Conservation (phyloP, 352 stramenopile species). For the Globisporangium echinulatum region DNA sequence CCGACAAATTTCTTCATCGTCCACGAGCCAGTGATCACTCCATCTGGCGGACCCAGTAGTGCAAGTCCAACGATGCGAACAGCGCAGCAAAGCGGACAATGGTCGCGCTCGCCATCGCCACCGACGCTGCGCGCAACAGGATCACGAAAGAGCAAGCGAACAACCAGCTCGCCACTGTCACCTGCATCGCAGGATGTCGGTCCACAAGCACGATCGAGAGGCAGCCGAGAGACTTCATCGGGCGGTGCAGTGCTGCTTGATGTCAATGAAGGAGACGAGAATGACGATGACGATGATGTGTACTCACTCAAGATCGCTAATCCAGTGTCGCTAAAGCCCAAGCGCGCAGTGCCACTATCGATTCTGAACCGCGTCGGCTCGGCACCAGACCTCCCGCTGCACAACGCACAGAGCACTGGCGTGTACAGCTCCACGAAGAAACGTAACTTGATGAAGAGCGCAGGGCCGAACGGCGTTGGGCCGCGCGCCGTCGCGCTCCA, state of each 20-base stretch:
- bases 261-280: not conserved
- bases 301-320: too few relatives aligned
- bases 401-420: slow-evolving; percentile 35
- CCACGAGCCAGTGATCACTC: slow-evolving; percentile 38
- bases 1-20: slow-evolving; percentile 63
- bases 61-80: not conserved
- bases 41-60: slow-evolving; percentile 16
- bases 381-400: slow-evolving; percentile 48
- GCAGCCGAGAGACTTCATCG: not conserved
- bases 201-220: not conserved
- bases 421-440: slow-evolving; percentile 75
- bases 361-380: slow-evolving; percentile 60
- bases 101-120: not conserved
- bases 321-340: not conserved
- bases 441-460: slow-evolving; percentile 23
- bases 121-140: not conserved
- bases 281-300: not conserved
- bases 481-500: slow-evolving; percentile 38
- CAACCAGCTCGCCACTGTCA: slow-evolving; percentile 4
- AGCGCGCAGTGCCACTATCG: slow-evolving; percentile 11
- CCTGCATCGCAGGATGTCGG: not conserved
- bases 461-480: slow-evolving; percentile 19
- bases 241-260: not conserved
- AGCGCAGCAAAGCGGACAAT: not conserved
- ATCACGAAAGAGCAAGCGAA: slow-evolving; percentile 4